Conservation (phyloP, 2,329 filamentous ascomycete genomes). For the Fusarium lateritium region DNA sequence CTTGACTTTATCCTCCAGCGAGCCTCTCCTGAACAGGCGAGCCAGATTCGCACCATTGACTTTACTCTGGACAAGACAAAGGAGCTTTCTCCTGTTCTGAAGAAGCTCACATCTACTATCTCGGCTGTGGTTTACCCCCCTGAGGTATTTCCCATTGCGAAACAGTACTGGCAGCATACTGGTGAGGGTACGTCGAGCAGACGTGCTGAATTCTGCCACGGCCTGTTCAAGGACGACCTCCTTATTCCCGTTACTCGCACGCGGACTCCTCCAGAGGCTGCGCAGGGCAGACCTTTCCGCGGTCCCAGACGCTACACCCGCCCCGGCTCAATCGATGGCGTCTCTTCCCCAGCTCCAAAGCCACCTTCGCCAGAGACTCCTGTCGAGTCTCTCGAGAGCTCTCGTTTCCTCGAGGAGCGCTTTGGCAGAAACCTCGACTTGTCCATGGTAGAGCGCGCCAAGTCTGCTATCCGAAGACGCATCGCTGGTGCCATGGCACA, state of each 20-base stretch:
- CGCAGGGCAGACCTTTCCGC: constrained; percentile 63
- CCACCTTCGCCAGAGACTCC: constrained; percentile 39
- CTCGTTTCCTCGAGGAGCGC: constrained; percentile 90
- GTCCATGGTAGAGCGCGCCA: constrained; percentile 84
- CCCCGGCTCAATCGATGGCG: constrained; percentile 56
- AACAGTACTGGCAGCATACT: constrained; percentile 97
- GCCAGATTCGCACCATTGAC: constrained; percentile 70
- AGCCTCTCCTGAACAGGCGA: constrained; percentile 65
- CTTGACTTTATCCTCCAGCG: constrained; percentile 77
- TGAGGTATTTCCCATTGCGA: constrained; percentile 79
- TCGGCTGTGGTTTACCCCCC: constrained; percentile 80
- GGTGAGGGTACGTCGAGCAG: constrained; percentile 94
- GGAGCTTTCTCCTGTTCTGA: constrained; percentile 65
- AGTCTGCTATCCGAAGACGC: constrained; percentile 85
- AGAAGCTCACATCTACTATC: constrained; percentile 70
- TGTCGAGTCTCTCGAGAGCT: constrained; percentile 73
- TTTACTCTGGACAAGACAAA: constrained; percentile 73
- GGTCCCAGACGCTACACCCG: constrained; percentile 88
- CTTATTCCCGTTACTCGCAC: constrained; percentile 56
- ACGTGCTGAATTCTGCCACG: constrained; percentile 89
- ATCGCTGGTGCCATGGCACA: constrained; percentile 89
- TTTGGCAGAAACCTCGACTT: constrained; percentile 93
- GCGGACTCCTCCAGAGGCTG: constrained; percentile 46
- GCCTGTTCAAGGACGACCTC: constrained; percentile 78
- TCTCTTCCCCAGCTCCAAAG: constrained; percentile 34